These are phyloP conservation scores for Prorocentrum cordatum DNA, from an alignment of 169 alveolate species.

Conservation along the genomic window DNA sequence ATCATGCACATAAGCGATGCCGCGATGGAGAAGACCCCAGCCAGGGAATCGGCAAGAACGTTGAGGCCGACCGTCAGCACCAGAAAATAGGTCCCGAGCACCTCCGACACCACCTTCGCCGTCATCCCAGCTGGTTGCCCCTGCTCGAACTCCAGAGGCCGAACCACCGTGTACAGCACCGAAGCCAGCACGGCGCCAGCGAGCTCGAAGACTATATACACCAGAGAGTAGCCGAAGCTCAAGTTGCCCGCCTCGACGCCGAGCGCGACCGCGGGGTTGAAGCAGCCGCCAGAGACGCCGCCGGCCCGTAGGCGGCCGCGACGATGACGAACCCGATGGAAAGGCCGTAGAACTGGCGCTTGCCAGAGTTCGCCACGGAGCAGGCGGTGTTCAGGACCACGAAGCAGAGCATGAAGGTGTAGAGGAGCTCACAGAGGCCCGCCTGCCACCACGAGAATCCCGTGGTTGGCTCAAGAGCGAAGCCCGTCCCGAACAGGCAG, in stretches of 20 bases:
- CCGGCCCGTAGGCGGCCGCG: conserved; percentile 65
- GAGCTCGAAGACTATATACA: conserved; percentile 27
- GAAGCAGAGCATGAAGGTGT: conserved; percentile 51
- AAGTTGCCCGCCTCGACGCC: conserved; percentile 36
- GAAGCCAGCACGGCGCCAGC: conserved; percentile 58
- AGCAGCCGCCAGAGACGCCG: conserved; percentile 50
- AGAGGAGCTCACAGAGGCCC: conserved; percentile 43
- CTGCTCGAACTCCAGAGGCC: conserved; percentile 39
- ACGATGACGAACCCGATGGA: conserved; percentile 56
- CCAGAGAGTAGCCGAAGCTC: conserved; percentile 33
- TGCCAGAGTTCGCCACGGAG: conserved; percentile 1
- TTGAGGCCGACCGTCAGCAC: conserved; percentile 62
- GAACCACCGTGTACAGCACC: conserved; percentile 26
- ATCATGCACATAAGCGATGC: conserved; percentile 58
- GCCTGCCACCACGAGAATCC: conserved; percentile 65
- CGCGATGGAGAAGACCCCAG: conserved; percentile 66
- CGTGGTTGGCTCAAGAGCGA: conserved; percentile 28
- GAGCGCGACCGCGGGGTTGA: conserved; percentile 69
- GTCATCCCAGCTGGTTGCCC: not conserved
- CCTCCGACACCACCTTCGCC: conserved; percentile 32
- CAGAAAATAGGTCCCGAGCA: conserved; percentile 53
- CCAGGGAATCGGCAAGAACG: conserved; percentile 38
- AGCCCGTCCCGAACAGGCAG: conserved; percentile 9
- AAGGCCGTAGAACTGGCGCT: conserved; percentile 59
- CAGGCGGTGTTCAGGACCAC: conserved; percentile 37